phyloP scores from a whole-genome alignment of 202 grass and related monocot genomes.

The Setaria viridis region DNA sequence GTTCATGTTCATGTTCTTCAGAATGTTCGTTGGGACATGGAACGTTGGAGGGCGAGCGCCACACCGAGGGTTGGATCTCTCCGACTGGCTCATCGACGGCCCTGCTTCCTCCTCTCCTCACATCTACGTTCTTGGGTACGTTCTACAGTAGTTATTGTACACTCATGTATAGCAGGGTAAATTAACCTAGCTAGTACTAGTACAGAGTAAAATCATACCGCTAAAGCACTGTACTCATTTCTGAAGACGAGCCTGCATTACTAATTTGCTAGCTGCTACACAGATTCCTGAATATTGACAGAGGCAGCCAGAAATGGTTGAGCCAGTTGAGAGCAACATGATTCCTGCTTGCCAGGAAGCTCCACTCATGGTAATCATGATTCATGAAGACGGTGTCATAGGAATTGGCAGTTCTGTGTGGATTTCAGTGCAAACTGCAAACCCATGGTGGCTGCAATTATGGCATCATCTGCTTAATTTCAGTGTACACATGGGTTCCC shows the following conservation, averaged over 20 bases:
- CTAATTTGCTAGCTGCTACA: neutral
- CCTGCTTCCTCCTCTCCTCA: conserved; percentile 55
- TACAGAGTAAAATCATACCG: neutral
- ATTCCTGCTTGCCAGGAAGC: neutral
- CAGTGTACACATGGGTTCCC: neutral
- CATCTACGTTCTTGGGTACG: conserved; percentile 92
- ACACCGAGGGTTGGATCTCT: conserved; percentile 59
- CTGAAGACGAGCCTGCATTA: neutral
- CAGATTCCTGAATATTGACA: neutral
- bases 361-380: conserved; percentile 34
- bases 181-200: neutral
- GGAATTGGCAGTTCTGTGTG: conserved; percentile 15
- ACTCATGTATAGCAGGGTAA: neutral
- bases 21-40: conserved; percentile 88
- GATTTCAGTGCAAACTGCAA: conserved; percentile 41
- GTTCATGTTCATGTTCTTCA: conserved; percentile 18
- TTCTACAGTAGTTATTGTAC: neutral
- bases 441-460: conserved; percentile 2
- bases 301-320: neutral
- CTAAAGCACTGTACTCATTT: neutral
- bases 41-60: conserved; percentile 89
- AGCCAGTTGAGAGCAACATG: neutral
- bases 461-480: conserved; percentile 9
- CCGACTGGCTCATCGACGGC: conserved; percentile 64
- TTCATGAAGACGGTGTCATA: neutral